Evolutionary conservation across 2,329 filamentous ascomycete genomes (phyloP), one percentile per base, ranked within the genome.

Genomic region (Trichophyton simii): DNA sequence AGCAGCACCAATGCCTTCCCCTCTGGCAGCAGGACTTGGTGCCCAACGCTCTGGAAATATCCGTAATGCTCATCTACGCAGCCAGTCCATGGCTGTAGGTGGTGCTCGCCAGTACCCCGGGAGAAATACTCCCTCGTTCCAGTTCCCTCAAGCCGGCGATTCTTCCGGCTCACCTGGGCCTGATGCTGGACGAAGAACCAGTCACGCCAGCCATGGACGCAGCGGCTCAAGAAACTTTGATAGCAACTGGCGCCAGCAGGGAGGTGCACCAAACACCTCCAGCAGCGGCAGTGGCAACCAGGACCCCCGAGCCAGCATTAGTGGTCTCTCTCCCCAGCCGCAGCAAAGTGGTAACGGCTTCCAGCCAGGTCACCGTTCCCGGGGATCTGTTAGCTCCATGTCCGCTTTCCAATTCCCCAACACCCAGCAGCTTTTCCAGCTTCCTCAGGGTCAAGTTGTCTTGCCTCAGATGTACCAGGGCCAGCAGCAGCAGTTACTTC

Each of bases 221-320:
- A 87, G 86, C 36, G 84, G 84, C 9, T 99, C 94, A 25, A 86
- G 94, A 65, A 99, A 97, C 76, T 97, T 97, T 71, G 94, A 99
- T 67, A 87, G 91, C 69, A 99, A 99, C 76, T 99, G 94, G 94
- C 88, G 94, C 69, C 95, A 91, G 70, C 91, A 88, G 67, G 83
- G 83, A 65, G 69, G 72, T 60, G 78, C 79, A 62, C 69, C 69
- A 31, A 75, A 77, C 66, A 68, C 65, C 59, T 78, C 78, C 63
- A 75, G 75, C 63, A 31, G 28, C 5, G 6, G 28, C 28, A 31
- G 28, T 31, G 28, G 28, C 28, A 79, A 79, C 67, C 81, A 81
- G 69, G 70, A 72, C 66, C 80, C 82, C 66, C 80, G 85, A 78
- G 82, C 82, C 62, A 83, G 82, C 69, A n/a, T 44, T 18, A 5